These are phyloP conservation scores for Mycena leptocephala DNA, from an alignment of 768 basidiomycete genomes.

Conservation along the genomic window DNA sequence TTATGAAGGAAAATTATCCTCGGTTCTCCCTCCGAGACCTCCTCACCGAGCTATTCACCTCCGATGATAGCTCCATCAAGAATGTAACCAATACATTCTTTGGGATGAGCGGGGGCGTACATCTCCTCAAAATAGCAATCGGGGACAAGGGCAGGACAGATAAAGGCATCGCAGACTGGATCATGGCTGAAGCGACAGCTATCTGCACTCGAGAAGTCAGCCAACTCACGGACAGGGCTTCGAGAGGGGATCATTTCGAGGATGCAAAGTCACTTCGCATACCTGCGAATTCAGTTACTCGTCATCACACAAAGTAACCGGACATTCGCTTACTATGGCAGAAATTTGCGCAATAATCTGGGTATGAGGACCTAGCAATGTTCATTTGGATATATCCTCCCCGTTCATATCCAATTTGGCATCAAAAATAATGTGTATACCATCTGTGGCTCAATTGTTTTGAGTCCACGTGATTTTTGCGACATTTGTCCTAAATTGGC, in stretches of 20 bases:
- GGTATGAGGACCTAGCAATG: too few relatives aligned
- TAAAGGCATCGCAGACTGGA: background rate
- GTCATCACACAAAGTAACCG: too few relatives aligned
- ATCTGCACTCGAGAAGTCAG: conserved; percentile 5
- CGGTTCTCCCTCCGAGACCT: conserved; percentile 1
- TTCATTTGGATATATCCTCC: too few relatives aligned
- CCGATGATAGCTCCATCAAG: background rate
- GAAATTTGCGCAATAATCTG: too few relatives aligned
- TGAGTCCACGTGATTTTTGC: too few relatives aligned
- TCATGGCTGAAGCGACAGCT: background rate
- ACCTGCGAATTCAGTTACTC: background rate
- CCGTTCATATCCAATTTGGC: too few relatives aligned
- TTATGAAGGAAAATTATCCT: conserved; percentile 5
- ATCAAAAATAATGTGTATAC: too few relatives aligned
- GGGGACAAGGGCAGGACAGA: background rate
- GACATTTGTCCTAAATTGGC: too few relatives aligned
- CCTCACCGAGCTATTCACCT: background rate
- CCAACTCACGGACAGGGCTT: background rate
- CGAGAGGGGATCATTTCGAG: background rate
- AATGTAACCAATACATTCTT: conserved; percentile 10
- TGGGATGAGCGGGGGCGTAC: background rate
- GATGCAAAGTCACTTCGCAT: background rate
- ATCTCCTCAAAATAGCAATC: background rate
- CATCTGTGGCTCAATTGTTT: too few relatives aligned
- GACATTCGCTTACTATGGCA: too few relatives aligned